Conservation (phyloP, 495 filamentous ascomycete species). For the Hypoxylon intermedium region DNA sequence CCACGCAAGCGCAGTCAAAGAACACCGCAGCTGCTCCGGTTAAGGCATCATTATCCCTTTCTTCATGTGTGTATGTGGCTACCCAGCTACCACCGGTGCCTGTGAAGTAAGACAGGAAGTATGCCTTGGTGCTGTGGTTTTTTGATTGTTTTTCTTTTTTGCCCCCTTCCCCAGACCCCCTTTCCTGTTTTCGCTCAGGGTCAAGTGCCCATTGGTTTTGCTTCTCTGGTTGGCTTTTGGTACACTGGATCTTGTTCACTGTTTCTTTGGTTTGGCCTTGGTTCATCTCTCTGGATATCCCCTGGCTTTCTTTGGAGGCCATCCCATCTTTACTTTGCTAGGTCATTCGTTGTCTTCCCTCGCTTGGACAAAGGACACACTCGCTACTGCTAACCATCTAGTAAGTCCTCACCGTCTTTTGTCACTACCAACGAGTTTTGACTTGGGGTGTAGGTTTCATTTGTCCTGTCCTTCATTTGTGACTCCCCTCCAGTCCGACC, state of each 20-base stretch:
- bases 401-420: neutral
- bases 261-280: constrained; percentile 3
- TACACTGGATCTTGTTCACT: no score
- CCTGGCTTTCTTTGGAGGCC: constrained; percentile 1
- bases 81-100: no score
- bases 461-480: neutral
- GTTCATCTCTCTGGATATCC: neutral
- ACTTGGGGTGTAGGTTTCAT: no score
- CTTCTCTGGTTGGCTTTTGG: neutral
- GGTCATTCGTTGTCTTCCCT: neutral
- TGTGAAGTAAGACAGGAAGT: no score
- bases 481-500: neutral
- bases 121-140: neutral
- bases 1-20: neutral
- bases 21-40: constrained; percentile 2
- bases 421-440: no score
- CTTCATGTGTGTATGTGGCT: no score
- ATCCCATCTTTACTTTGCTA: neutral
- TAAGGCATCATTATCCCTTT: no score
- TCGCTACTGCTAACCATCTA: neutral
- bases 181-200: no score
- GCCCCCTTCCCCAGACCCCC: no score
- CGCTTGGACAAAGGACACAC: no score
- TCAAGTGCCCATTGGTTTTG: neutral
- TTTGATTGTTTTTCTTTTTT: neutral